Conservation (phyloP, 768 basidiomycete genomes). For the Suillus alpinus region DNA sequence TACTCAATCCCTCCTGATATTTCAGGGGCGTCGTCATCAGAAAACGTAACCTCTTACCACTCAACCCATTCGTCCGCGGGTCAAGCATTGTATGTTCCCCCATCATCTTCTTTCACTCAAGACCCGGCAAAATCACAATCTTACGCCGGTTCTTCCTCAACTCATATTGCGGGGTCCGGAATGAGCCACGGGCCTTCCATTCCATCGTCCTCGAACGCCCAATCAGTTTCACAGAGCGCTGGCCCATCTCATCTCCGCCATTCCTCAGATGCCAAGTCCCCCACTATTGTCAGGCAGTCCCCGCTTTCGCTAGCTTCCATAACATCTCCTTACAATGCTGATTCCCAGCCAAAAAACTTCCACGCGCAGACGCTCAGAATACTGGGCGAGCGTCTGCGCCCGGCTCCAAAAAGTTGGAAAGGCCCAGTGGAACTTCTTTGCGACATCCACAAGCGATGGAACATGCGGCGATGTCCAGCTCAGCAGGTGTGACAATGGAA, state of each 20-base stretch:
- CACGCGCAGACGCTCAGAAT: conserved; percentile 70
- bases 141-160: conserved; percentile 25
- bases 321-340: conserved; percentile 38
- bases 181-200: conserved; percentile 21
- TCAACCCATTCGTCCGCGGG: conserved; percentile 24
- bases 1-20: conserved; percentile 30
- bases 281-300: conserved; percentile 33
- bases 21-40: conserved; percentile 24
- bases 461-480: conserved; percentile 18
- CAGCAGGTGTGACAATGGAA: conserved; percentile 30
- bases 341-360: conserved; percentile 67
- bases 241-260: conserved; percentile 25
- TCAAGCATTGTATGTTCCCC: conserved; percentile 23
- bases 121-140: conserved; percentile 24
- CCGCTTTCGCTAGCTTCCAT: conserved; percentile 41
- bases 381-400: conserved; percentile 81
- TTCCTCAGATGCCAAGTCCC: conserved; percentile 28
- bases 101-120: conserved; percentile 23
- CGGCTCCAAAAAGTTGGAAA: conserved; percentile 32
- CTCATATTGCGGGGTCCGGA: conserved; percentile 16
- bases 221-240: conserved; percentile 12
- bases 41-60: conserved; percentile 25
- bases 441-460: conserved; percentile 30
- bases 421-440: conserved; percentile 39
- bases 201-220: conserved; percentile 19